Evolutionary conservation across 441 rosid species (phyloP).

Genomic region (Gossypium davidsonii): DNA sequence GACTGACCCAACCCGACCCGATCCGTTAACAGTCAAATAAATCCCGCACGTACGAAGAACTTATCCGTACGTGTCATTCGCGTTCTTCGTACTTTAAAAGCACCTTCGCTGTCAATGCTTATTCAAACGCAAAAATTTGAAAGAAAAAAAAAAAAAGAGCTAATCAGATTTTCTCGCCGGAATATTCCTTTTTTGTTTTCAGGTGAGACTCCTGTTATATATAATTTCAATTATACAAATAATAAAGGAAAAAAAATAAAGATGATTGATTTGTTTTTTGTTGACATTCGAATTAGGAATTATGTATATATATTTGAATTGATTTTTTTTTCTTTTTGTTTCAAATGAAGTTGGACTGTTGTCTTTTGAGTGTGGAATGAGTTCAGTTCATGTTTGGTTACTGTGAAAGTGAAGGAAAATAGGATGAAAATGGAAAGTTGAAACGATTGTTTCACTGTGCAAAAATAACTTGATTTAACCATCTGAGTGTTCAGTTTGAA

Average conservation of each 20-base stretch:
- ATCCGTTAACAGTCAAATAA: background rate
- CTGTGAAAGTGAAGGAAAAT: background rate
- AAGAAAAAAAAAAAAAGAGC: background rate
- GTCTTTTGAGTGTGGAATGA: background rate
- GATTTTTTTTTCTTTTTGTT: background rate
- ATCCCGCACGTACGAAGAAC: background rate
- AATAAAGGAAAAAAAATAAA: background rate
- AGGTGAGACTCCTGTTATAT: constrained; percentile 3
- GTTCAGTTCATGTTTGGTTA: background rate
- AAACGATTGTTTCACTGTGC: background rate
- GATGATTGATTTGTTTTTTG: background rate
- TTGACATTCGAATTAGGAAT: background rate
- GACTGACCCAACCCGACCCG: background rate
- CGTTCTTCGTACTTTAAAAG: background rate
- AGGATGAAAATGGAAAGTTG: background rate
- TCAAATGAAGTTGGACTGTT: background rate
- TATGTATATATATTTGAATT: too few relatives aligned
- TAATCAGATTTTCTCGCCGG: constrained; percentile 9
- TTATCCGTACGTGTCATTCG: background rate
- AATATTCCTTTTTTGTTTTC: background rate
- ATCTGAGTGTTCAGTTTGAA: background rate
- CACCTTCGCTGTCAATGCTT: background rate
- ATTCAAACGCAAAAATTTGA: background rate
- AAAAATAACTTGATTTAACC: background rate
- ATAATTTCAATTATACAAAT: background rate